A percentile compares a stretch with the other conserved stretches of the same genome.
These are phyloP conservation scores for Setaria italica DNA, from an alignment of 202 grass and related monocot species.

Conservation along the genomic window DNA sequence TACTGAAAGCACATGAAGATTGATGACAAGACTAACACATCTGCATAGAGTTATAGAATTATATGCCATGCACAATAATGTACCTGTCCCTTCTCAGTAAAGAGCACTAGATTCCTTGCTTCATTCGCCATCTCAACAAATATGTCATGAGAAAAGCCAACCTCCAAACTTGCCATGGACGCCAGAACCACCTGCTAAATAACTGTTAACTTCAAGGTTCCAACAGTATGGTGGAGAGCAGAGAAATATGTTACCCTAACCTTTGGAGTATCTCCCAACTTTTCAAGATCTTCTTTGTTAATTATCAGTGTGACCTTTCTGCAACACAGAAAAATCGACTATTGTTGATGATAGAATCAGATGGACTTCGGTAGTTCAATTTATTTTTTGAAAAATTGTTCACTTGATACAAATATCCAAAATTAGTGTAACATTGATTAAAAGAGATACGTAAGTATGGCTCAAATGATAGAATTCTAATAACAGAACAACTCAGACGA, in stretches of 20 bases:
- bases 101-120: slow-evolving; percentile 89
- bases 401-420: slow-evolving; percentile 29
- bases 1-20: slow-evolving; percentile 45
- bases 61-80: slow-evolving; percentile 11
- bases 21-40: slow-evolving; percentile 19
- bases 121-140: slow-evolving; percentile 97
- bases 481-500: slow-evolving; percentile 15
- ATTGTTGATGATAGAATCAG: slow-evolving; percentile 31
- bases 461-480: slow-evolving; percentile 17
- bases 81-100: slow-evolving; percentile 98
- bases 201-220: slow-evolving; percentile 51
- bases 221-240: slow-evolving; percentile 41
- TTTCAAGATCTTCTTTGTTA: slow-evolving; percentile 90
- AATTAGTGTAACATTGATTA: background rate
- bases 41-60: background rate
- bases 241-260: slow-evolving; percentile 62
- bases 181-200: slow-evolving; percentile 85
- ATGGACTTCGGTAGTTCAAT: slow-evolving; percentile 1
- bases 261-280: slow-evolving; percentile 80
- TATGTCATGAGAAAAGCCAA: slow-evolving; percentile 98
- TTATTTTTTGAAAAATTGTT: slow-evolving; percentile 10
- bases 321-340: slow-evolving; percentile 32
- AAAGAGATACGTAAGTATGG: background rate
- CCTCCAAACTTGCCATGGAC: slow-evolving; percentile 95
- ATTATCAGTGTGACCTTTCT: slow-evolving; percentile 88